Evolutionary conservation across 192 early-diverging fungal species (phyloP), one percentile per base, ranked within the genome.

Genomic region (Phlyctochytrium planicorne): DNA sequence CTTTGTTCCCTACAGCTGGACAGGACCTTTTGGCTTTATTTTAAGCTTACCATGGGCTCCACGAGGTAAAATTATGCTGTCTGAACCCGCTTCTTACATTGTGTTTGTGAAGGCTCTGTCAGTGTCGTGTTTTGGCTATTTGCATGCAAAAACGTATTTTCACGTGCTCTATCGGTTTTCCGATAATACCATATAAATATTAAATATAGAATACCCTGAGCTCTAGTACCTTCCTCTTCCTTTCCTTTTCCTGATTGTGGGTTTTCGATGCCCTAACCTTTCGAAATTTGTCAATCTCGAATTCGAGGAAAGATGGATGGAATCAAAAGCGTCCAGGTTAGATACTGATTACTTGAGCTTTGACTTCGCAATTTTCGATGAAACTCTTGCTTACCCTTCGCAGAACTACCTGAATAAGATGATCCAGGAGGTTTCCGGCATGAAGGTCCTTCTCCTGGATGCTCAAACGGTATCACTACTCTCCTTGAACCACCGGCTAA

Each of bases 391-490:
- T 14, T 14, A 47, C 20, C 40, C 27, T 25, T 20, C 6, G 12
- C 91, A 98, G 83, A 84, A 83, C 70, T 99, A 99, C 80, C 85
- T 93, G 53, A 88, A 89, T 69, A 96, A 95, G 77, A 96, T 99
- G 89, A 82, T 94, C 60, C 66, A 78, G 30, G 94, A 97, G 53
- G 91, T 92, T 24, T 74, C 86, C 56, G 96, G 96, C n/a, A 98
- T 99, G 95, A 99, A 99, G 76, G 94, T 98, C 47, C 82, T 99
- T 20, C 80, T 98, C 34, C 82, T 99, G 34, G 97, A 99, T 77
- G 74, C 76, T 29, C 92, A 97, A 66, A 99, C 97, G 69, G 93
- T 94, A 40, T 30, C 32, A 47, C 37, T 16, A 10, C 55, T n/a
- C 16, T 0, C 32, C 1, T 0, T 10, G 37, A 31, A 67, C 56